phyloP scores from a whole-genome alignment of 1,139 yeast species.

The Yarrowia galli region DNA sequence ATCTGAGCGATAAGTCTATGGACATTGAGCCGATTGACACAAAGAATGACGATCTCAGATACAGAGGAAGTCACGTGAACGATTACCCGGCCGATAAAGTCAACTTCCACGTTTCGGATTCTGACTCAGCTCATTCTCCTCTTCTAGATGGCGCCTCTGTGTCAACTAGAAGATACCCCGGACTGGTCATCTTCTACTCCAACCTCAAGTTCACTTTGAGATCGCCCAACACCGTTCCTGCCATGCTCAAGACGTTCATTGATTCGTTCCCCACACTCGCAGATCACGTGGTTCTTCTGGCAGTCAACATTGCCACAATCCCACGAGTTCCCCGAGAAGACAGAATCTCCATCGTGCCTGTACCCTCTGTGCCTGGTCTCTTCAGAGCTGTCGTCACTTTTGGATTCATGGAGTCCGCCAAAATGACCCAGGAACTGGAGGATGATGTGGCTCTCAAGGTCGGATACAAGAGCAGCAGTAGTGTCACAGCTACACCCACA shows the following conservation, averaged over 20 bases:
- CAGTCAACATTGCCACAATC: conserved; percentile 54
- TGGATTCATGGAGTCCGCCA: conserved; percentile 27
- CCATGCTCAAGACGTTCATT: conserved; percentile 53
- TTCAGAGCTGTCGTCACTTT: conserved; percentile 49
- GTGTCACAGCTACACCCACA: neutral
- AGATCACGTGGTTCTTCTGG: conserved; percentile 55
- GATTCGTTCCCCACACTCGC: conserved; percentile 52
- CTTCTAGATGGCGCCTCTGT: neutral
- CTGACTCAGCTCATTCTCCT: neutral
- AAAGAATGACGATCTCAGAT: neutral
- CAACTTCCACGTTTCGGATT: conserved; percentile 1
- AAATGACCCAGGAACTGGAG: conserved; percentile 32
- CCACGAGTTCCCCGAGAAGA: conserved; percentile 55
- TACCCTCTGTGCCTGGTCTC: conserved; percentile 54
- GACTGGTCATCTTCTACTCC: conserved; percentile 55
- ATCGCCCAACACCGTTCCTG: conserved; percentile 55
- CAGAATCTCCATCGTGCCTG: conserved; percentile 53
- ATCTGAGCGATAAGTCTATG: conserved; percentile 10
- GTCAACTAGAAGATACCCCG: conserved; percentile 44
- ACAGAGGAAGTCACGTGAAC: neutral
- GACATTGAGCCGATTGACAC: neutral
- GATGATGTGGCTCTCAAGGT: conserved; percentile 22
- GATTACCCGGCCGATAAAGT: neutral
- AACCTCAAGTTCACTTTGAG: conserved; percentile 48
- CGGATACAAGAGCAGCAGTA: conserved; percentile 15